Evolutionary conservation across 176 grass and related monocot genomes (phyloP).

Genomic region (Rhipidocladum racemiflorum): DNA sequence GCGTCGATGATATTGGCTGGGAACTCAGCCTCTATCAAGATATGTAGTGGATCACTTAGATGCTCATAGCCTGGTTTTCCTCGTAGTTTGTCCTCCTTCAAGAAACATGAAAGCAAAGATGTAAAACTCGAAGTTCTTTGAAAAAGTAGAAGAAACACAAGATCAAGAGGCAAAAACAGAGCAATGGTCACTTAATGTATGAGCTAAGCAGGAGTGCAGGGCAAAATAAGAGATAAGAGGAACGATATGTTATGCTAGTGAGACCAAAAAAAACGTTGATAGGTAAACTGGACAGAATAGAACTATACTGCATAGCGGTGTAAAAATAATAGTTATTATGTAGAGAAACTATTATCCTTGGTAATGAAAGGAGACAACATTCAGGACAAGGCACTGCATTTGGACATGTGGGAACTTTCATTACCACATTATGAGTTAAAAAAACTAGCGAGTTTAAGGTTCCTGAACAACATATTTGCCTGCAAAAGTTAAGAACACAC

Average conservation of each 20-base stretch:
- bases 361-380: not conserved
- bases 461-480: not conserved
- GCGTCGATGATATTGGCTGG: constrained; percentile 77
- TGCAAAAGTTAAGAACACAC: not conserved
- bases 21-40: constrained; percentile 95
- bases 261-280: not conserved
- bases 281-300: not conserved
- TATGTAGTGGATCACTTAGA: constrained; percentile 83
- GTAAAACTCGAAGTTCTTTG: not conserved
- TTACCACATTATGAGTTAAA: not conserved
- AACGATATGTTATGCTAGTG: not conserved
- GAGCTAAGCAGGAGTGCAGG: not conserved
- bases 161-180: constrained; percentile 7
- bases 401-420: not conserved
- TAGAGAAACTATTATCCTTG: not conserved
- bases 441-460: not conserved
- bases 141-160: constrained; percentile 25
- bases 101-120: constrained; percentile 23
- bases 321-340: not conserved
- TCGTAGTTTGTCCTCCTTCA: constrained; percentile 87
- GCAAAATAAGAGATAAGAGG: not conserved
- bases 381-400: not conserved
- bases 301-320: not conserved
- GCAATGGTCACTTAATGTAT: not conserved
- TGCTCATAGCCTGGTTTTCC: constrained; percentile 91